phyloP scores from a whole-genome alignment of 2,329 filamentous ascomycete genomes.

The Dendryphion nanum region DNA sequence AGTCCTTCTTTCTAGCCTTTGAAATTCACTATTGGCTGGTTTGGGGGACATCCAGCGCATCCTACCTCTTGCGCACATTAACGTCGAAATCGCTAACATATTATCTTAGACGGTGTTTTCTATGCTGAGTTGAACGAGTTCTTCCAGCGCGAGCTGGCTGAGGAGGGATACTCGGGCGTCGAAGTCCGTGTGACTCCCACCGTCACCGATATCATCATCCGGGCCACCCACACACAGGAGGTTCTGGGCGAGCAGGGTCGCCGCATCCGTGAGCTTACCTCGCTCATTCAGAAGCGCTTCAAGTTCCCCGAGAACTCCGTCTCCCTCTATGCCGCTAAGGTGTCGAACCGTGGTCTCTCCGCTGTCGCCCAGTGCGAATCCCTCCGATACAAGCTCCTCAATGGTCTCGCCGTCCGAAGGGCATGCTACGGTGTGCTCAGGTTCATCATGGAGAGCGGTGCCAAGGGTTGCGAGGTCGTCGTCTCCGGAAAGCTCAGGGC shows the following conservation, averaged over 20 bases:
- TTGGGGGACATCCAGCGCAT: neutral
- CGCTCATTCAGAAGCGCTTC: conserved; percentile 99
- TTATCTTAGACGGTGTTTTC: conserved; percentile 83
- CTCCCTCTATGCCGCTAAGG: conserved; percentile 99
- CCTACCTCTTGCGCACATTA: conserved; percentile 13
- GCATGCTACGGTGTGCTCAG: conserved; percentile 99
- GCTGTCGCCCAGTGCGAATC: conserved; percentile 99
- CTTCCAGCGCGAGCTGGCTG: conserved; percentile 99
- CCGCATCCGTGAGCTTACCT: conserved; percentile 99
- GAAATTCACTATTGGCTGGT: conserved; percentile 10
- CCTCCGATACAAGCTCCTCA: conserved; percentile 99
- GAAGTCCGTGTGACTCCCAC: conserved; percentile 99
- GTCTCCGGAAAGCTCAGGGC: conserved; percentile 98
- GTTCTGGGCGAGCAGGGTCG: conserved; percentile 99
- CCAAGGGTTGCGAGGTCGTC: conserved; percentile 99
- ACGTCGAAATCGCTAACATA: conserved; percentile 11
- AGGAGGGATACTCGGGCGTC: conserved; percentile 99
- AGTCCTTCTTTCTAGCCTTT: too few relatives aligned
- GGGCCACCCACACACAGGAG: conserved; percentile 99
- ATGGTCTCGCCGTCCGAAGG: conserved; percentile 96
- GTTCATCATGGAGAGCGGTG: conserved; percentile 99
- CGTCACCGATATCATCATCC: conserved; percentile 99
- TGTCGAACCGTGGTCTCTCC: conserved; percentile 99
- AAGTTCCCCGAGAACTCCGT: conserved; percentile 99
- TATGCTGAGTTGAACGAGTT: conserved; percentile 99